Base-by-base conservation (phyloP, 2,329 filamentous ascomycete species). In the Epichloe typhina region DNA sequence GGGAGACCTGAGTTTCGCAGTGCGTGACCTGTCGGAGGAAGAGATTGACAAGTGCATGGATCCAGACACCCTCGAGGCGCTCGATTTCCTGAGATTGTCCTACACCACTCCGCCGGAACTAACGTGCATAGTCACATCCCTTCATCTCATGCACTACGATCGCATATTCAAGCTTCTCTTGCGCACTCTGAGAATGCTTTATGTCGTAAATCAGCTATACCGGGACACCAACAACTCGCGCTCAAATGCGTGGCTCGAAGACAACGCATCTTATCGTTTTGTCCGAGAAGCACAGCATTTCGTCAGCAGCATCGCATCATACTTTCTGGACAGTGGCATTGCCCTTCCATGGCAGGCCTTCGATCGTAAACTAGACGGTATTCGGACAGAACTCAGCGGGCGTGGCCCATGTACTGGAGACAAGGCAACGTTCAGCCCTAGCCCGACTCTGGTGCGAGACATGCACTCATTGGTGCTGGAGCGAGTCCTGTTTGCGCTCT, bases 71-170 rank as follows among this genome's bases (percentile, higher is more conserved):
- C 75, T 97, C 17, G 83, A 91, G 62, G 93, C 93, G 0, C 73
- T 97, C n/a, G 93, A 97, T 66, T 97, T 98, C 61, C 72, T 98
- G 15, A 81, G 88, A 2, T 71, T 98, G 7, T 85, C 89, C 44
- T 97, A 96, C 67, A 86, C 84, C 40, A 76, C 89, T 0, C 84
- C 89, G 0, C 66, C 77, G 0, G 80, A 87, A 1, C 71, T 97
- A 0, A 74, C 82, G 40, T 73, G 82, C 0, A 75, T 97, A 54
- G 82, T 98, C 41, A 89, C 88, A 0, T 73, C 80, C 0, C 64
- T 73, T 0, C 76, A 84, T 1, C 69, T 97, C 11, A 71, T 81
- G 50, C 88, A 88, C 58, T 97, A 96, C 60, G 93, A 97, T 63
- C 74, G 76, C 45, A 76, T 96, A 37, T 97, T 96, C 70, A 86